Evolutionary conservation across 2,329 filamentous ascomycete species (phyloP).

Genomic region (Aspergillus caelatus): DNA sequence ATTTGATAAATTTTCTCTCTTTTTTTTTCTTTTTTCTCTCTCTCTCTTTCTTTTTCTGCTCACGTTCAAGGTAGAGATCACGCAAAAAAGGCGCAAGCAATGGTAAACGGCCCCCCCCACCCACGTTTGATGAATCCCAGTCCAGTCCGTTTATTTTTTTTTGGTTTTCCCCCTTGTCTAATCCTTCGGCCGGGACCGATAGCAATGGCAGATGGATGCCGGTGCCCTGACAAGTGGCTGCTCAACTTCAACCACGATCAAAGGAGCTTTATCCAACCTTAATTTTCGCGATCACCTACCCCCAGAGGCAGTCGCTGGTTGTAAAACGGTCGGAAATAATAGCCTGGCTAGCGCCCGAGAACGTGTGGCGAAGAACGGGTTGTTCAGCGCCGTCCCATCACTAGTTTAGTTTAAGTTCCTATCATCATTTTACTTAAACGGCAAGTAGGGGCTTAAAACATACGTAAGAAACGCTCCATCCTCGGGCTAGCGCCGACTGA

Average conservation of each 20-base stretch:
- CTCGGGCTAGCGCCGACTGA: background rate
- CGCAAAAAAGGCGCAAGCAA: background rate
- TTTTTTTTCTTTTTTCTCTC: background rate
- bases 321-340: constrained; percentile 12
- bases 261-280: constrained; percentile 14
- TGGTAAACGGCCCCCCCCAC: background rate
- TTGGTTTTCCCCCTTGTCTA: background rate
- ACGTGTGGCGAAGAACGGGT: constrained; percentile 10
- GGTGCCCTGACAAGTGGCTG: background rate
- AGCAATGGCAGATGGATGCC: background rate
- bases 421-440: constrained; percentile 1
- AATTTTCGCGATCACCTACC: constrained; percentile 8
- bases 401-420: constrained; percentile 2
- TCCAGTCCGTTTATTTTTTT: background rate
- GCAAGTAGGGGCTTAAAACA: constrained; percentile 2
- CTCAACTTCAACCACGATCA: background rate
- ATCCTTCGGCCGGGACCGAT: background rate
- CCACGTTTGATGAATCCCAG: background rate
- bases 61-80: background rate
- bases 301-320: background rate
- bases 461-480: constrained; percentile 2
- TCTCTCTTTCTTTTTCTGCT: background rate
- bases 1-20: background rate
- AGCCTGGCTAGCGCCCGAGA: constrained; percentile 7
- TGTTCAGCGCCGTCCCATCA: constrained; percentile 3